Evolutionary conservation across 805 yeast species (phyloP), one percentile per base, ranked within the genome.

Genomic region (Teunomyces tritomae): DNA sequence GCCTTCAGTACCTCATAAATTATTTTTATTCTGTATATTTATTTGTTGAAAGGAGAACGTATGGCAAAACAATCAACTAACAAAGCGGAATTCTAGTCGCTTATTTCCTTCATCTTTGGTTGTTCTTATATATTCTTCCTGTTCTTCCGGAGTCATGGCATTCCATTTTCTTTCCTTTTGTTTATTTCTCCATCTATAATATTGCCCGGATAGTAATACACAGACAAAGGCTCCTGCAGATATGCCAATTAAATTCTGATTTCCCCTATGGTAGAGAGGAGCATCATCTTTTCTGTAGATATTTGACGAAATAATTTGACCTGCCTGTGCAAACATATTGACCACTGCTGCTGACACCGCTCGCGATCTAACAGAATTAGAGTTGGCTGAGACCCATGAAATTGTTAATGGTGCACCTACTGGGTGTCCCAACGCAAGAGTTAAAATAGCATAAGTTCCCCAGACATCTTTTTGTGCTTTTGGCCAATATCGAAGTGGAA

Each of bases 321-420:
- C 85, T 0, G 80, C 68, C 58, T 85, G 90, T 0, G 79, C 80
- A 59, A 74, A 77, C 73, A 84, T 82, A 56, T 84, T 85, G 57
- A 79, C 83, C 41, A 85, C 48, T 0, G 89, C 82, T 0, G 88
- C 80, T 10, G 85, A 75, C 4, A 85, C 82, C 0, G 89, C 79
- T 54, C 91, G 69, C 2, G 80, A 68, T n/a, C 84, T 65, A 26
- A 85, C 85, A 1, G 84, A 72, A 59, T 80, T 78, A 8, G 88
- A 75, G 55, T 84, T 84, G 27, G 78, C 62, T 0, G 89, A 82
- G 48, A 81, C 76, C 83, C 87, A 80, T 26, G 79, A 68, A 26
- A 80, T 83, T 49, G 77, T 67, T 43, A 83, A 63, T 1, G 86
- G 79, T 64, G 80, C 81, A n/a, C 76, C 65, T 36, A 73, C 72